Evolutionary conservation across 2,329 filamentous ascomycete species (phyloP).

Genomic region (Fusarium sp.): DNA sequence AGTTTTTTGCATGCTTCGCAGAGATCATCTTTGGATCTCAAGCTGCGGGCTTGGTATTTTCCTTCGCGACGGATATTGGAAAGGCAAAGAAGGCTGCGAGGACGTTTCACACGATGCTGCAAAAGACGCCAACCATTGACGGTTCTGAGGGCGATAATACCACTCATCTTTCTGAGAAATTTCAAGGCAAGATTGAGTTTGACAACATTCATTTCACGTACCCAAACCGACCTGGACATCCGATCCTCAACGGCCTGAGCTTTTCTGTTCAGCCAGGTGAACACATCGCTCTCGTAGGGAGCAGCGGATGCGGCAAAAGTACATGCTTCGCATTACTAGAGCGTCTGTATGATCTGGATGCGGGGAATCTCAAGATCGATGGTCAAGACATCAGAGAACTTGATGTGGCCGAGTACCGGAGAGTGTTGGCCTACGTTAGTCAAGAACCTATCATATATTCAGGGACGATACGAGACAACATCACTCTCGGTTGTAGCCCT

Average conservation of each 20-base stretch:
- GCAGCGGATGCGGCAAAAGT: not conserved
- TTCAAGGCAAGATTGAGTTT: not conserved
- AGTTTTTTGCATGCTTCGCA: conserved; percentile 29
- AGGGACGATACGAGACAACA: not conserved
- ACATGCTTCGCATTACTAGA: not conserved
- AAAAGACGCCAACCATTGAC: not conserved
- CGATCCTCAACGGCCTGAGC: not conserved
- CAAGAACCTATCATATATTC: not conserved
- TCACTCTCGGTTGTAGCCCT: not conserved
- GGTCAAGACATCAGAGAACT: not conserved
- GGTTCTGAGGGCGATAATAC: not conserved
- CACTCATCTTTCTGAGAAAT: not conserved
- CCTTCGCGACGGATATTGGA: conserved; percentile 85
- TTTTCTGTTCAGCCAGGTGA: not conserved
- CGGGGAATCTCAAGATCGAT: not conserved
- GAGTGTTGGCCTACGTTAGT: not conserved
- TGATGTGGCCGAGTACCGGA: not conserved
- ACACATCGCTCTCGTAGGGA: not conserved
- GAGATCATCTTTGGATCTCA: conserved; percentile 67
- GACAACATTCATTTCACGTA: not conserved
- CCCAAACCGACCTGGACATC: not conserved
- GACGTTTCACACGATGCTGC: not conserved
- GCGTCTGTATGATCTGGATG: not conserved
- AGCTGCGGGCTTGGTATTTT: conserved; percentile 83
- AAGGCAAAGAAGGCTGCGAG: conserved; percentile 82